Conservation (phyloP, 495 filamentous ascomycete species). For the Margaritispora aquatica region DNA sequence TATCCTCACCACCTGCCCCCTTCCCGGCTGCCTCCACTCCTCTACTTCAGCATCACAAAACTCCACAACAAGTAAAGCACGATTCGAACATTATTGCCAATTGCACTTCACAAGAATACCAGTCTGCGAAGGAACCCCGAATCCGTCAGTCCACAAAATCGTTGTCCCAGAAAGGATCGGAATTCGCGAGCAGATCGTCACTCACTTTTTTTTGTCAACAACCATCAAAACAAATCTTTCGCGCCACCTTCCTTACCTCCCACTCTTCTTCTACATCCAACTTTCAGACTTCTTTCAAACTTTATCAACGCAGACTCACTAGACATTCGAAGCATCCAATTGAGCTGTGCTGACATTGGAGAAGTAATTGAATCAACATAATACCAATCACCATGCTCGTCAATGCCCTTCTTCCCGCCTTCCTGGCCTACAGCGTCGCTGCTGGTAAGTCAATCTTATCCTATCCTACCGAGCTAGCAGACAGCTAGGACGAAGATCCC, state of each 20-base stretch:
- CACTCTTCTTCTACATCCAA: background rate
- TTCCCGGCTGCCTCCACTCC: background rate
- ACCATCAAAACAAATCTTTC: background rate
- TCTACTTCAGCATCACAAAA: background rate
- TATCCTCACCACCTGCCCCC: constrained; percentile 1
- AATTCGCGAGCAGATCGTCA: background rate
- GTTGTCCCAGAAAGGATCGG: background rate
- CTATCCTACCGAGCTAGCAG: background rate
- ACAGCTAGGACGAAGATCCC: background rate
- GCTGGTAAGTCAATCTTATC: constrained; percentile 49
- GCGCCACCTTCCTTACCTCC: background rate
- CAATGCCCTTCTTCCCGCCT: constrained; percentile 66
- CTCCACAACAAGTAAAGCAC: background rate
- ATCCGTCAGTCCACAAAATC: background rate
- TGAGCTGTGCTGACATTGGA: constrained; percentile 17
- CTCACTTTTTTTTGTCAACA: background rate
- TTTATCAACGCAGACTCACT: background rate
- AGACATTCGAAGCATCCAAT: constrained; percentile 16
- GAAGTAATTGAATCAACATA: constrained; percentile 20
- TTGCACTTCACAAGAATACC: too few relatives aligned
- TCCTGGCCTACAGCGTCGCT: constrained; percentile 59
- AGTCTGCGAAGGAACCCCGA: background rate
- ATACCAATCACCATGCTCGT: constrained; percentile 59
- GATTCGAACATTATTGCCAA: background rate
- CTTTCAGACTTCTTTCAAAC: background rate